These are phyloP conservation scores for Skeletonema costatum DNA, from an alignment of 108 stramenopile species.

Conservation along the genomic window DNA sequence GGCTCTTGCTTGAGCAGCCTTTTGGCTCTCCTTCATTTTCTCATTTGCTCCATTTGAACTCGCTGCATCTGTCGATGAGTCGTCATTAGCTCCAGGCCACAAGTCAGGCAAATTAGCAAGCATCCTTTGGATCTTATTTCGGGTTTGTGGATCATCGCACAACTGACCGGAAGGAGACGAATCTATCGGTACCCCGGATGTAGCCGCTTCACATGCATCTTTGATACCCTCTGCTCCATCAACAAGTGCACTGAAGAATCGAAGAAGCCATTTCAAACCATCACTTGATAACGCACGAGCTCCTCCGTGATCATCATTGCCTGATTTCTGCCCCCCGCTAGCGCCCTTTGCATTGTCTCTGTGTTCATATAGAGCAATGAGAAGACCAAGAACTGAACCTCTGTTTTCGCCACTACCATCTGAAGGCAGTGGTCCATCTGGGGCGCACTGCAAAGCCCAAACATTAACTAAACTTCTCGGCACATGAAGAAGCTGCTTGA, in stretches of 20 bases:
- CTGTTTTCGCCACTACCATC: conserved; percentile 78
- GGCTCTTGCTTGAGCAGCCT: conserved; percentile 79
- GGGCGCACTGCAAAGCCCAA: conserved; percentile 77
- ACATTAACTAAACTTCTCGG: conserved; percentile 74
- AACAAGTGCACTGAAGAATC: conserved; percentile 82
- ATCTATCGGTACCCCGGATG: conserved; percentile 59
- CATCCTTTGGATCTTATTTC: conserved; percentile 64
- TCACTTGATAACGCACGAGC: conserved; percentile 72
- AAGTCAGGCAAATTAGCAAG: conserved; percentile 71
- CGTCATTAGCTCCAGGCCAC: conserved; percentile 65
- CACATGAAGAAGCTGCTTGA: conserved; percentile 68
- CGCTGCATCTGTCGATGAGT: conserved; percentile 33
- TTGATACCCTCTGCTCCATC: conserved; percentile 76
- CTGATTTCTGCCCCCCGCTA: conserved; percentile 38
- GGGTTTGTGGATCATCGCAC: conserved; percentile 57
- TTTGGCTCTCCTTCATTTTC: conserved; percentile 75
- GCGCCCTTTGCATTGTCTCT: conserved; percentile 56
- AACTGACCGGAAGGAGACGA: neutral
- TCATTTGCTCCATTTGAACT: conserved; percentile 36
- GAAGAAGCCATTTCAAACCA: conserved; percentile 86
- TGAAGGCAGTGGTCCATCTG: conserved; percentile 76
- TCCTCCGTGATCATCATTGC: conserved; percentile 81
- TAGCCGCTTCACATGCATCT: conserved; percentile 71
- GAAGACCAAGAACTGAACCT: conserved; percentile 81
- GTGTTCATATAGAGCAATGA: conserved; percentile 89